These are phyloP conservation scores for Racocetra persica DNA, from an alignment of 371 early-diverging fungal species.

Conservation along the genomic window DNA sequence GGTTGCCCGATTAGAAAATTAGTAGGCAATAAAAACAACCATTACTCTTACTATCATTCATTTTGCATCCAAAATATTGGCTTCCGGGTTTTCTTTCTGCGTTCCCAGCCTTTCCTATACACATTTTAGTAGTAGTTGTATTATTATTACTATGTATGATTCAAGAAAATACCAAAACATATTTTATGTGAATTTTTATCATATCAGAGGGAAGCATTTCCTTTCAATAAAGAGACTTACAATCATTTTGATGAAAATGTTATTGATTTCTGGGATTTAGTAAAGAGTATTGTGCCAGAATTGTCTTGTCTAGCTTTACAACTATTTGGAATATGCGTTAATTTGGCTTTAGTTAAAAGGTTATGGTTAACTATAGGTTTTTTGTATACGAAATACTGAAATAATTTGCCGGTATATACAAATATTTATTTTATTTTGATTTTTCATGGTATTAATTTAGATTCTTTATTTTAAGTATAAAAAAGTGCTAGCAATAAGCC, in stretches of 20 bases:
- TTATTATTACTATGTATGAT: background rate
- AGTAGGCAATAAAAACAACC: background rate
- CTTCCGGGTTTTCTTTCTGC: background rate
- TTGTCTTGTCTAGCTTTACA: conserved; percentile 25
- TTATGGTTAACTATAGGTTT: conserved; percentile 19
- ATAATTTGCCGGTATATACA: background rate
- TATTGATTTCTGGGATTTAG: conserved; percentile 20
- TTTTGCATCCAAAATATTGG: conserved; percentile 8
- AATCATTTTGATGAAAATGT: conserved; percentile 6
- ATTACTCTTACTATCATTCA: background rate
- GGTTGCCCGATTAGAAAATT: background rate
- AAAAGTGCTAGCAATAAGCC: background rate
- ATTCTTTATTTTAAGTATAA: background rate
- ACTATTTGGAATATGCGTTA: conserved; percentile 29
- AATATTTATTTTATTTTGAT: background rate
- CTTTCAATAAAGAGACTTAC: conserved; percentile 28
- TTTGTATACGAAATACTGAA: conserved; percentile 15
- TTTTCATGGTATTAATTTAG: background rate
- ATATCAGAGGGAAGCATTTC: conserved; percentile 18
- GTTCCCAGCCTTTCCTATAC: conserved; percentile 6
- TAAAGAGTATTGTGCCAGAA: background rate
- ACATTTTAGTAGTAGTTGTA: background rate
- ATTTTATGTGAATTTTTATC: conserved; percentile 7
- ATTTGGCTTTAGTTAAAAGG: conserved; percentile 26
- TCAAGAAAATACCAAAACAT: background rate